Percentiles rank a stretch among this genome's conserved stretches.
Evolutionary conservation across 257 asterid genomes (phyloP).

Genomic region (Solanum rostratum): DNA sequence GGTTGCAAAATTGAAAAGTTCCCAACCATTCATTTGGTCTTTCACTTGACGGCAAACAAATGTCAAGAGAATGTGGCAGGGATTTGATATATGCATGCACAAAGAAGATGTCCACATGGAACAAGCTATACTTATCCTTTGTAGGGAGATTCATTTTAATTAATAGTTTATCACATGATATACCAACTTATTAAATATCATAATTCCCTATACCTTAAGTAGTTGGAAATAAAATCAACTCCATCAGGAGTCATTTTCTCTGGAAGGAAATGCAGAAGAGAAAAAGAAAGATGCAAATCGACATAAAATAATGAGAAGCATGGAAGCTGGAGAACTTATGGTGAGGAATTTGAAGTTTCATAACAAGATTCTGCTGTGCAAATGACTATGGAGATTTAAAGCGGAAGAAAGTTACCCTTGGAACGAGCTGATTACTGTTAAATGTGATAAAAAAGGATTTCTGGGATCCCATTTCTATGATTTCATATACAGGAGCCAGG

Average conservation of each 20-base stretch:
- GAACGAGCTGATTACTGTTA: background rate
- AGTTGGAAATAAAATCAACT: background rate
- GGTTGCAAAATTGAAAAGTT: background rate
- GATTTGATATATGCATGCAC: background rate
- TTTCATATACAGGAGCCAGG: background rate
- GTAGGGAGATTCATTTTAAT: background rate
- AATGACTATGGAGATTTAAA: background rate
- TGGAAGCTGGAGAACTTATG: background rate
- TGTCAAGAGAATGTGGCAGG: background rate
- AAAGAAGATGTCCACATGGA: background rate
- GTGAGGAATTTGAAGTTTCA: background rate
- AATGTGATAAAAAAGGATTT: background rate
- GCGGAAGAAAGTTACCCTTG: background rate
- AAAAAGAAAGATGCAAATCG: background rate
- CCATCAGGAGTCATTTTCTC: background rate
- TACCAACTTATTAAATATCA: background rate
- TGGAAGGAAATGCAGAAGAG: background rate
- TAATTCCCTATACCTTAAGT: background rate
- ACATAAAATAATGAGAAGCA: background rate
- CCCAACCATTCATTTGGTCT: background rate
- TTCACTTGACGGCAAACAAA: background rate
- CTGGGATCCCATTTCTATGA: background rate
- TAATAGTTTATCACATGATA: background rate
- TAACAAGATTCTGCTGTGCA: background rate
- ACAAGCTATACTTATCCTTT: background rate